A percentile compares a stretch with the other conserved stretches of the same genome.
Conservation (phyloP, 108 stramenopile species). For the Conticribra guillardii region DNA sequence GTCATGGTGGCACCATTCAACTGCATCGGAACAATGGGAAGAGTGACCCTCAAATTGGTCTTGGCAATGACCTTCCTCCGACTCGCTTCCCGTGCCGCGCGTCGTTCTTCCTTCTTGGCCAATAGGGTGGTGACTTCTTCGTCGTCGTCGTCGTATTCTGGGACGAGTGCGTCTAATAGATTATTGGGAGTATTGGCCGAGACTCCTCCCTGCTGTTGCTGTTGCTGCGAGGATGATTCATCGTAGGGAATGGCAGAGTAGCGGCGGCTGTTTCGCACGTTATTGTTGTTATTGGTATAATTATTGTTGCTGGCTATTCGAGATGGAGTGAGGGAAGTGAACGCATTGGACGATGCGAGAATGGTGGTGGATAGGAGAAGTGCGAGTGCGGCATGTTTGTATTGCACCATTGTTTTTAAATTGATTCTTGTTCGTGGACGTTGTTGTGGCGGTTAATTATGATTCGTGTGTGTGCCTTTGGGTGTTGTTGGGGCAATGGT, state of each 20-base stretch:
- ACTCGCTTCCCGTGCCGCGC: constrained; percentile 16
- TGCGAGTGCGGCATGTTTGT: constrained; percentile 15
- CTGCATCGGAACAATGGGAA: constrained; percentile 41
- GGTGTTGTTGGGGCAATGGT: no score
- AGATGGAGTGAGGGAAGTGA: constrained; percentile 2
- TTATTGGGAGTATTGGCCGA: background rate
- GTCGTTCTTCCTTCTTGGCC: constrained; percentile 53
- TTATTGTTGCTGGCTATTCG: background rate
- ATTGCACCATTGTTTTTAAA: constrained; percentile 18
- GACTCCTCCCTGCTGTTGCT: background rate
- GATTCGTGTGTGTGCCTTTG: no score
- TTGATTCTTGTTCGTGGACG: no score
- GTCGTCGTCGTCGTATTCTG: constrained; percentile 49
- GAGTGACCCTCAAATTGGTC: constrained; percentile 49
- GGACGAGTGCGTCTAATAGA: constrained; percentile 23
- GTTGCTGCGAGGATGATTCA: constrained; percentile 13
- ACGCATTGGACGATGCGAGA: background rate
- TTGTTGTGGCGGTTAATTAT: no score
- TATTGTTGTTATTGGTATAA: background rate
- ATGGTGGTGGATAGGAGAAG: constrained; percentile 11
- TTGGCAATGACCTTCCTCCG: constrained; percentile 27
- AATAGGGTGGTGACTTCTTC: constrained; percentile 51
- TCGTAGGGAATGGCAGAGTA: constrained; percentile 52
- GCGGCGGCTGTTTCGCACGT: constrained; percentile 26
- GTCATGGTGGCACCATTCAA: background rate